Evolutionary conservation across 441 rosid species (phyloP), one percentile per base, ranked within the genome.

Genomic region (Populus trichocarpa): DNA sequence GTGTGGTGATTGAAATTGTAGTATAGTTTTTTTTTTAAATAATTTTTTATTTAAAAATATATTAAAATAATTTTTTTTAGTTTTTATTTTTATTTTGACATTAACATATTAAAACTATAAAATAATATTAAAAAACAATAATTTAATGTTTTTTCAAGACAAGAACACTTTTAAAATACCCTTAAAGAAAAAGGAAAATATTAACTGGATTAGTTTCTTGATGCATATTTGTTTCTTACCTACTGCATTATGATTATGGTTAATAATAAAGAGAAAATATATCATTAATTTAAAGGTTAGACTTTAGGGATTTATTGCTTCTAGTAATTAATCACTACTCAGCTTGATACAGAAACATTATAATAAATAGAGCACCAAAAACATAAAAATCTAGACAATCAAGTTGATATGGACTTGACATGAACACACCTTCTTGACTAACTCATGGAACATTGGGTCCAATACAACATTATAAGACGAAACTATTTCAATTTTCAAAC

Each of bases 341-440:
- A 46, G 6, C 57, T 14, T 14, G 57, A 46, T 46, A 14, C 1
- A 14, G 6, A 46, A 1, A 46, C 18, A 46, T 13, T 14, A 4
- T 12, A 40, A 40, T 22, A 20, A 0, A 40, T 22, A n/a, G 67
- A 63, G 67, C 67, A 63, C 26, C 30, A n/a, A 23, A 63, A 25
- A 63, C 67, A 67, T 28, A 16, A 23, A n/a, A 12, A 64, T 64
- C 32, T 40, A 46, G 3, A 14, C 23, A 70, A 59, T 20, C 5
- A 7, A 13, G 30, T 16, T 69, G 78, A 69, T 40, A 33, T 42
- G 30, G 64, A 70, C 71, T 74, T 69, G 53, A 79, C 77, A 26
- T 61, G 20, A 57, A 12, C 79, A 76, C 50, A 53, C 40, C 57
- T 57, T 73, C 57, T 57, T 73, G 38, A 28, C 35, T 18, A 5